These are phyloP conservation scores for Stephania cephalantha DNA, from an alignment of 164 flowering plant species.

Conservation along the genomic window DNA sequence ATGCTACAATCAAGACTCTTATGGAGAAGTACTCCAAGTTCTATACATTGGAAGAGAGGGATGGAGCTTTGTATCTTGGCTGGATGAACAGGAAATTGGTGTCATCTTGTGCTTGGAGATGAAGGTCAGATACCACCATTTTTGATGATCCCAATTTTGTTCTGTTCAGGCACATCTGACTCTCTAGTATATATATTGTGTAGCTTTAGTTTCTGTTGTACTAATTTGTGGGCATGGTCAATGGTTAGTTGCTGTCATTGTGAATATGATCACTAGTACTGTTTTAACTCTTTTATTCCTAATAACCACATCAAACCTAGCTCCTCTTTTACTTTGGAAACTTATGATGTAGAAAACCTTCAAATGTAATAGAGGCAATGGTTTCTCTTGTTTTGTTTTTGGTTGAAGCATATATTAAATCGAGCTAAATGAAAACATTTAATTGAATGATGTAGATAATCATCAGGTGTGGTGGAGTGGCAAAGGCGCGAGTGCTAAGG, in stretches of 20 bases:
- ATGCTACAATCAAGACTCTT: constrained; percentile 47
- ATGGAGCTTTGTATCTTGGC: constrained; percentile 64
- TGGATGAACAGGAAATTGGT: constrained; percentile 58
- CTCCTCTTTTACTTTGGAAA: not conserved
- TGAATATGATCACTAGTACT: not conserved
- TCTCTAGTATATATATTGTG: not conserved
- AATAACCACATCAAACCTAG: not conserved
- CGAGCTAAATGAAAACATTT: too few species aligned
- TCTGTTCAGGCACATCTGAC: not conserved
- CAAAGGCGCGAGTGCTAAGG: too few species aligned
- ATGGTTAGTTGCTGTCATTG: not conserved
- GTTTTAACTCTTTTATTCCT: too few species aligned
- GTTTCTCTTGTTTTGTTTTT: not conserved
- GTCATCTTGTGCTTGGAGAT: constrained; percentile 67
- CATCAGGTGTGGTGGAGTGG: too few species aligned
- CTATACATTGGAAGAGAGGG: constrained; percentile 58
- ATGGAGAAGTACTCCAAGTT: constrained; percentile 42
- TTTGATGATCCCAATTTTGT: not conserved
- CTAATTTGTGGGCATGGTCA: constrained; percentile 2
- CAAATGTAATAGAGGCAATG: not conserved
- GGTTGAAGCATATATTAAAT: too few species aligned
- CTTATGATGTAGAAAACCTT: not conserved
- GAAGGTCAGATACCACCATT: constrained; percentile 5
- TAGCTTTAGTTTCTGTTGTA: constrained; percentile 3
- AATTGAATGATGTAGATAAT: too few species aligned